Evolutionary conservation across 257 asterid species (phyloP).

Genomic region (Nicotiana paniculata): DNA sequence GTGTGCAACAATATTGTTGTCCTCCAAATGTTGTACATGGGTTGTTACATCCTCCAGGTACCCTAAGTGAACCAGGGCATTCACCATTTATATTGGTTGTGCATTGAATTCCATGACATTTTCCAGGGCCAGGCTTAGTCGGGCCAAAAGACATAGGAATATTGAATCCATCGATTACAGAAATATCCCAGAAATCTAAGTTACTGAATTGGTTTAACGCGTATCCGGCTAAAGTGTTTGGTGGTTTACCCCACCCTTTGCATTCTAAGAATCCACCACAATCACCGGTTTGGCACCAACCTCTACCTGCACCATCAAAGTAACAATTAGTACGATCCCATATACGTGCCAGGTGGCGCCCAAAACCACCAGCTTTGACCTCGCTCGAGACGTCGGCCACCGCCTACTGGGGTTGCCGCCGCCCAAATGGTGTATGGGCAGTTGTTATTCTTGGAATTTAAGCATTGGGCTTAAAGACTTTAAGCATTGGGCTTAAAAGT

Average conservation of each 20-base stretch:
- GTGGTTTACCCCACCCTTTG: constrained; percentile 35
- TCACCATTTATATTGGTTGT: constrained; percentile 30
- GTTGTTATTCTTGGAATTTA: background rate
- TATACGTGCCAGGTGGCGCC: constrained; percentile 32
- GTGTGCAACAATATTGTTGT: constrained; percentile 29
- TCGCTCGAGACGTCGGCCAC: constrained; percentile 23
- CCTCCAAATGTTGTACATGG: constrained; percentile 37
- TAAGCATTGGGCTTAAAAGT: too few species aligned
- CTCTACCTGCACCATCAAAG: constrained; percentile 41
- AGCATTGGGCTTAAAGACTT: too few species aligned
- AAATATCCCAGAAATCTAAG: constrained; percentile 46
- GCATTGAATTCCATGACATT: constrained; percentile 34
- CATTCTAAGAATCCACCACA: constrained; percentile 49
- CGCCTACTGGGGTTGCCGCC: constrained; percentile 11
- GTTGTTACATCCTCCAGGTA: constrained; percentile 40
- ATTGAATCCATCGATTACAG: constrained; percentile 53
- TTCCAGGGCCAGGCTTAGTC: background rate
- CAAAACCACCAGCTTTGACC: constrained; percentile 29
- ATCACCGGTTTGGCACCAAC: constrained; percentile 57
- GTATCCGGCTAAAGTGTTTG: constrained; percentile 47
- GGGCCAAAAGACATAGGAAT: constrained; percentile 48
- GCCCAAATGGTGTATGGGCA: constrained; percentile 37
- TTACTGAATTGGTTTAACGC: constrained; percentile 39
- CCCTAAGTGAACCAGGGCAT: constrained; percentile 31
- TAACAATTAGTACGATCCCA: constrained; percentile 70